phyloP scores from a whole-genome alignment of 306 rosid genomes.

The Begonia masoniana region DNA sequence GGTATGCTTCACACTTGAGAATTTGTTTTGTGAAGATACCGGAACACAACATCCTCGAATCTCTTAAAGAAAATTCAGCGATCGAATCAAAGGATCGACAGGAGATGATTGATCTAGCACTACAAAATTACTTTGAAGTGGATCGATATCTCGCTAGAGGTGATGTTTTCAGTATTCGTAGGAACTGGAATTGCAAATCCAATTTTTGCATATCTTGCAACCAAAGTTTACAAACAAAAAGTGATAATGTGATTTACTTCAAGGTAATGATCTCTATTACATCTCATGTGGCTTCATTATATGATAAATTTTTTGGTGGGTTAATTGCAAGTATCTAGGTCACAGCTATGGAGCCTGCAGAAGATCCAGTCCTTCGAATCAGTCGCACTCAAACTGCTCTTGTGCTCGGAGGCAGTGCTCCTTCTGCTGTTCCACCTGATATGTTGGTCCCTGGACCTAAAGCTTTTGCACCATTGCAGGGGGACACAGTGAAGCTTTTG shows the following conservation, averaged over 20 bases:
- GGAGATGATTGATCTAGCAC: slow-evolving; percentile 63
- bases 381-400: slow-evolving; percentile 66
- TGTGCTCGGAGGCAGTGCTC: slow-evolving; percentile 78
- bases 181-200: slow-evolving; percentile 66
- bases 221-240: slow-evolving; percentile 24
- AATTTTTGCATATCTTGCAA: slow-evolving; percentile 57
- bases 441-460: slow-evolving; percentile 38
- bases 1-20: slow-evolving; percentile 69
- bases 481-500: slow-evolving; percentile 55
- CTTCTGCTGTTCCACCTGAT: slow-evolving; percentile 82
- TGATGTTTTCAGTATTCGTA: slow-evolving; percentile 55
- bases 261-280: slow-evolving; percentile 37
- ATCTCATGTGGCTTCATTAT: not conserved
- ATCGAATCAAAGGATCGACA: slow-evolving; percentile 63
- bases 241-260: slow-evolving; percentile 44
- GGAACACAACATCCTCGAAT: slow-evolving; percentile 57
- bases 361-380: slow-evolving; percentile 50
- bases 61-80: slow-evolving; percentile 44
- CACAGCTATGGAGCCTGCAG: slow-evolving; percentile 84
- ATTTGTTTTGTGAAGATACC: slow-evolving; percentile 80
- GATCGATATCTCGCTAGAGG: slow-evolving; percentile 68
- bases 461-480: slow-evolving; percentile 63
- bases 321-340: slow-evolving; percentile 42
- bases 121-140: slow-evolving; percentile 66
- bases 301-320: slow-evolving; percentile 7